Conservation (phyloP, 257 asterid genomes). For the Leonotis leonurus region DNA sequence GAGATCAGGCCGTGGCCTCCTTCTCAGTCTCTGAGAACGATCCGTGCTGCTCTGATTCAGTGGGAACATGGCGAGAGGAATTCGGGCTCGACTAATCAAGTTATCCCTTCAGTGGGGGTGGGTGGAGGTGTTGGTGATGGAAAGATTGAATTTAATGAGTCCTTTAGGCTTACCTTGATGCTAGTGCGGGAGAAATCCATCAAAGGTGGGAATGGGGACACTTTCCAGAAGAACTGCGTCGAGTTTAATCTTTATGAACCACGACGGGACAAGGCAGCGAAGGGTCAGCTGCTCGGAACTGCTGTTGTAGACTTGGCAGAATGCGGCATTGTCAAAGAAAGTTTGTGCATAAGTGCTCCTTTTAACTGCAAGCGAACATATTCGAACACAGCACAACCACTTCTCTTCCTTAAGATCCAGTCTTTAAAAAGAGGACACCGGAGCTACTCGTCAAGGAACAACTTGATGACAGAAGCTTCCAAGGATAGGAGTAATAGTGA, state of each 20-base stretch:
- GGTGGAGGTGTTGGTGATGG: too few species aligned
- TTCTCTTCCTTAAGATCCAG: constrained; percentile 55
- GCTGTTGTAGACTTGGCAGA: constrained; percentile 69
- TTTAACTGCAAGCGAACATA: constrained; percentile 64
- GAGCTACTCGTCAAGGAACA: too few species aligned
- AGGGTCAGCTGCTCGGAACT: constrained; percentile 68
- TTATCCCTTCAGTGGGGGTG: too few species aligned
- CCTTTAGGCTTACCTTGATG: constrained; percentile 20
- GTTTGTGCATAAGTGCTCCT: constrained; percentile 39
- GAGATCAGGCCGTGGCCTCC: constrained; percentile 95
- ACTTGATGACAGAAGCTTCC: background rate
- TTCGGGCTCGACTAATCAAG: constrained; percentile 62
- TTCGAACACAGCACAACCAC: constrained; percentile 60
- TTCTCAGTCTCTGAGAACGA: constrained; percentile 53
- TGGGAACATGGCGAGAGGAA: constrained; percentile 61
- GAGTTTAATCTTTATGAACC: constrained; percentile 73
- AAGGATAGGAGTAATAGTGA: background rate
- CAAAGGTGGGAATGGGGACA: background rate
- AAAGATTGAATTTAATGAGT: constrained; percentile 54
- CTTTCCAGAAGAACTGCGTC: constrained; percentile 10
- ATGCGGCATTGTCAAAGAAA: constrained; percentile 45
- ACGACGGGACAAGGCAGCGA: constrained; percentile 44
- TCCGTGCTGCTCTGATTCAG: constrained; percentile 55
- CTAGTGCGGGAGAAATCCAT: background rate
- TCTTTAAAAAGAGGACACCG: constrained; percentile 7